Conservation (phyloP, 2,329 filamentous ascomycete species). For the Epichloe bromicola region DNA sequence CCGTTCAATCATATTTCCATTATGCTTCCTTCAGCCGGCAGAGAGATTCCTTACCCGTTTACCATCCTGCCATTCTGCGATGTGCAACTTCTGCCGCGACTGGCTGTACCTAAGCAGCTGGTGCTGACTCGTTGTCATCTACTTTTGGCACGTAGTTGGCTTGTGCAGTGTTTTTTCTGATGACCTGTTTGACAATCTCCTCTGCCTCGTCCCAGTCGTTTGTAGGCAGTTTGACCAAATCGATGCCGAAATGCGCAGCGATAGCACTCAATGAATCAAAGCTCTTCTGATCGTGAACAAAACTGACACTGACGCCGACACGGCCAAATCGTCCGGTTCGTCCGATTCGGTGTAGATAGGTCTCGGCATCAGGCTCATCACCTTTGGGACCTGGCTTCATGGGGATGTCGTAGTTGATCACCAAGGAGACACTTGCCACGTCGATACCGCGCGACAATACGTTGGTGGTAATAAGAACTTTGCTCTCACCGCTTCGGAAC, state of each 20-base stretch:
- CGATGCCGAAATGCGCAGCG: constrained; percentile 63
- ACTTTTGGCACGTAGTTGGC: constrained; percentile 37
- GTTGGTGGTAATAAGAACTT: constrained; percentile 96
- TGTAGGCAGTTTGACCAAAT: constrained; percentile 69
- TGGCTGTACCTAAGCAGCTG: constrained; percentile 18
- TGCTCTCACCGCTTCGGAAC: constrained; percentile 76
- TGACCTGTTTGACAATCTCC: constrained; percentile 64
- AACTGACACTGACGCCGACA: constrained; percentile 89
- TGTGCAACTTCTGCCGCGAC: constrained; percentile 5
- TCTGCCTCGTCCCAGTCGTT: constrained; percentile 88
- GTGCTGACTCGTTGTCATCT: constrained; percentile 20
- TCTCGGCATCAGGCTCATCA: constrained; percentile 86
- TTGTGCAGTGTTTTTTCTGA: constrained; percentile 52
- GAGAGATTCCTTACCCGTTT: background rate
- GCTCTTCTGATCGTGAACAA: constrained; percentile 76
- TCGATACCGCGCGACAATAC: constrained; percentile 94
- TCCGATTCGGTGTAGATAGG: constrained; percentile 94
- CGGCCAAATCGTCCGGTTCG: constrained; percentile 94
- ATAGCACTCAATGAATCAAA: constrained; percentile 73
- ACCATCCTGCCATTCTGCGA: background rate
- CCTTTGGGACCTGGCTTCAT: constrained; percentile 45
- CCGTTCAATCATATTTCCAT: background rate
- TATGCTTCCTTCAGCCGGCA: background rate
- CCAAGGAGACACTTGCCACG: constrained; percentile 82
- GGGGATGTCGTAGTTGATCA: constrained; percentile 90